Evolutionary conservation across 768 basidiomycete species (phyloP).

Genomic region (Tricholoma flavovirens): DNA sequence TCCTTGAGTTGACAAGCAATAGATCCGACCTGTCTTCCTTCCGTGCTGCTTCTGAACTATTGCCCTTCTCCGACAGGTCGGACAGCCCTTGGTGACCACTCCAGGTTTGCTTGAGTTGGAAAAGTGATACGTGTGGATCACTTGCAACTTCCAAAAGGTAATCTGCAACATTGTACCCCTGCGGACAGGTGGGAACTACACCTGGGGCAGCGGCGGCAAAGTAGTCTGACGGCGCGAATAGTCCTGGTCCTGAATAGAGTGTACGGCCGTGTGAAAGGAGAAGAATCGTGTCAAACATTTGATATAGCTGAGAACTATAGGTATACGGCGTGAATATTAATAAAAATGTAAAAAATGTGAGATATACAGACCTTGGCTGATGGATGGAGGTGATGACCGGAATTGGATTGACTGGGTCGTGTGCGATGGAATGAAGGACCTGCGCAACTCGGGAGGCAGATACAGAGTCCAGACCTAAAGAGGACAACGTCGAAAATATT

Average conservation of each 20-base stretch:
- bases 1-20: background rate
- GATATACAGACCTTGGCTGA: slow-evolving; percentile 60
- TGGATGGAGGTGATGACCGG: slow-evolving; percentile 86
- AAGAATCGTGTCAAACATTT: slow-evolving; percentile 76
- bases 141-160: slow-evolving; percentile 87
- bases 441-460: slow-evolving; percentile 78
- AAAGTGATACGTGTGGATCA: slow-evolving; percentile 47
- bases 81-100: background rate
- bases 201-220: slow-evolving; percentile 45
- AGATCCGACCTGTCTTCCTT: background rate
- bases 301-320: slow-evolving; percentile 72
- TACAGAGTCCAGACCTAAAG: slow-evolving; percentile 74
- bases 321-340: background rate
- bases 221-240: slow-evolving; percentile 60
- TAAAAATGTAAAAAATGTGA: background rate
- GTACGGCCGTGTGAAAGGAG: slow-evolving; percentile 73
- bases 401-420: slow-evolving; percentile 60
- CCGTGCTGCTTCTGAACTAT: background rate
- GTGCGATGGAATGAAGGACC: slow-evolving; percentile 71
- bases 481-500: slow-evolving; percentile 1
- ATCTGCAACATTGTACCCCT: slow-evolving; percentile 90
- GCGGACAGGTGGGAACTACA: slow-evolving; percentile 48
- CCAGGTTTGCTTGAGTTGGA: slow-evolving; percentile 23
- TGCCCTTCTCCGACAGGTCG: slow-evolving; percentile 10
- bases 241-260: slow-evolving; percentile 76